These are phyloP conservation scores for Terana coerulea DNA, from an alignment of 768 basidiomycete genomes.

Conservation along the genomic window DNA sequence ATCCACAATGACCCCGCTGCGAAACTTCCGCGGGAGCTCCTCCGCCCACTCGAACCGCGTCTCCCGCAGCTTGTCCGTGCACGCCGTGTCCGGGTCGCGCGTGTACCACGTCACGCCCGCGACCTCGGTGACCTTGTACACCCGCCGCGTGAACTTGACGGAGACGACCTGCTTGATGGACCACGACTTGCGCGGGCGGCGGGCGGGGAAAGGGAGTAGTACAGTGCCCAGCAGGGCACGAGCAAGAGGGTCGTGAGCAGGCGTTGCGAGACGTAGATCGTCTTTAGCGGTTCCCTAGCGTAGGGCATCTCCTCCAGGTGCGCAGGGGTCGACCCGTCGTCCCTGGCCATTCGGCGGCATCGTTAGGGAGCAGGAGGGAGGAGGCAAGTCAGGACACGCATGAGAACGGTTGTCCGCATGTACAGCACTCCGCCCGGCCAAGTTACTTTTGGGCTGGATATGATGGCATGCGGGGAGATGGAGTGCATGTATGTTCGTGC, in stretches of 20 bases:
- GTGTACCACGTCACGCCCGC: slow-evolving; percentile 56
- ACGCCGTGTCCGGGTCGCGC: slow-evolving; percentile 38
- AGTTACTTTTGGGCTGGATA: too few species aligned
- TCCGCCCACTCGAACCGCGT: slow-evolving; percentile 49
- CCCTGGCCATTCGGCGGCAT: too few species aligned
- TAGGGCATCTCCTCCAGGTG: slow-evolving; percentile 42
- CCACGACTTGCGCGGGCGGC: slow-evolving; percentile 48
- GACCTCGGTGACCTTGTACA: slow-evolving; percentile 51
- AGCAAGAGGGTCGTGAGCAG: slow-evolving; percentile 46
- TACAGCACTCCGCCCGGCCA: too few species aligned
- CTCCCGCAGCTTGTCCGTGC: slow-evolving; percentile 33
- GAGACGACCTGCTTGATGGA: slow-evolving; percentile 44
- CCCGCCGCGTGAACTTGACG: slow-evolving; percentile 49
- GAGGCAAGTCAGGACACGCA: too few species aligned
- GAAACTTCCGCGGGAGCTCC: slow-evolving; percentile 35
- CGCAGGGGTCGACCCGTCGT: slow-evolving; percentile 16
- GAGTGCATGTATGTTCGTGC: too few species aligned
- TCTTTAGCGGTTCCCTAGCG: slow-evolving; percentile 42
- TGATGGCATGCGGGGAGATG: too few species aligned
- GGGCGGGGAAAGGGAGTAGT: slow-evolving; percentile 40
- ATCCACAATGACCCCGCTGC: slow-evolving; percentile 41
- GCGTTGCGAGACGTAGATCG: slow-evolving; percentile 44
- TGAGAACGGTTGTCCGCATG: too few species aligned
- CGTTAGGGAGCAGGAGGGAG: too few species aligned
- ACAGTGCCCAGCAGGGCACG: slow-evolving; percentile 42